Evolutionary conservation across 139 green algal species (phyloP).

Genomic region (Mesotaenium endlicherianum): DNA sequence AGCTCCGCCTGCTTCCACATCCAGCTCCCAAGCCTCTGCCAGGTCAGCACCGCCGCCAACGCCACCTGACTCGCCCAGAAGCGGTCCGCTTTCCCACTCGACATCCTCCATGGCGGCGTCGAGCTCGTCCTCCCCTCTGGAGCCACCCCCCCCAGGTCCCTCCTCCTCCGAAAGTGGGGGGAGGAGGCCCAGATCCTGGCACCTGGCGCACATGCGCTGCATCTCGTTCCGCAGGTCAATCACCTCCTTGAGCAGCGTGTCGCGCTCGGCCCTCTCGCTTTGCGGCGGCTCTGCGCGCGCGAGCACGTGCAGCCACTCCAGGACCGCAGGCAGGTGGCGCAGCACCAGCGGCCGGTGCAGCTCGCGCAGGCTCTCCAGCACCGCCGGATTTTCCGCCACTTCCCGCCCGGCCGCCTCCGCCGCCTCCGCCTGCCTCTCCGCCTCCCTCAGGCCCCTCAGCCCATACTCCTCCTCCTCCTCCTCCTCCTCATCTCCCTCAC

Average conservation of each 20-base stretch:
- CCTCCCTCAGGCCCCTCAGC: background rate
- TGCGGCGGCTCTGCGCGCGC: background rate
- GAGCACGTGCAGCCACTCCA: constrained; percentile 3
- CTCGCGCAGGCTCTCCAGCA: constrained; percentile 11
- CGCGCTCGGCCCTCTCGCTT: background rate
- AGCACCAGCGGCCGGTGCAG: background rate
- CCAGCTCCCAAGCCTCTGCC: too few relatives aligned
- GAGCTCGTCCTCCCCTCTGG: constrained; percentile 1
- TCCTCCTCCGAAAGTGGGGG: background rate
- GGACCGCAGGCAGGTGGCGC: background rate
- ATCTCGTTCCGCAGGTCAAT: constrained; percentile 41
- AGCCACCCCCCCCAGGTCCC: too few relatives aligned
- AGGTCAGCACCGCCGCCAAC: background rate
- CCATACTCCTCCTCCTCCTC: background rate
- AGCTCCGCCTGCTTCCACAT: background rate
- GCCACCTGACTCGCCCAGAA: background rate
- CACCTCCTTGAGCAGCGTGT: constrained; percentile 6
- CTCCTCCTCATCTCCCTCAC: background rate
- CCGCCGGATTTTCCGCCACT: background rate
- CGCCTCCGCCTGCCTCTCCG: background rate
- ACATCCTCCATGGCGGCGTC: constrained; percentile 6
- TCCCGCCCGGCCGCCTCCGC: background rate
- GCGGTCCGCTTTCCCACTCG: constrained; percentile 11
- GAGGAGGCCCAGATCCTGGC: constrained; percentile 3
- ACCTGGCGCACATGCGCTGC: background rate